Conservation (phyloP, 768 basidiomycete genomes). For the Pleurotus eryngii region DNA sequence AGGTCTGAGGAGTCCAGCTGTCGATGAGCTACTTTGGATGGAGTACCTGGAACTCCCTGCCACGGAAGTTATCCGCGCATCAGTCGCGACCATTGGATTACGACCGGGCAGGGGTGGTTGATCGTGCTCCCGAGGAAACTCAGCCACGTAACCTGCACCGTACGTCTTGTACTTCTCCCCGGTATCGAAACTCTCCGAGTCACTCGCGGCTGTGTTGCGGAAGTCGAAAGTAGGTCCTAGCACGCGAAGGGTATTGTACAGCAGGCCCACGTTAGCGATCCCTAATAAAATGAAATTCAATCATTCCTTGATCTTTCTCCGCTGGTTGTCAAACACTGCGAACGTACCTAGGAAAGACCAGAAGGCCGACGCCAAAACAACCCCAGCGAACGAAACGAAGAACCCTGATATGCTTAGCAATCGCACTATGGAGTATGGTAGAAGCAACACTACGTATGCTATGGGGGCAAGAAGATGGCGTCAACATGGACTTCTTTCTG, state of each 20-base stretch:
- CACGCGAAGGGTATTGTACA: constrained; percentile 67
- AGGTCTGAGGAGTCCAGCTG: constrained; percentile 1
- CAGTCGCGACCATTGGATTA: constrained; percentile 15
- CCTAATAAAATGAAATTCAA: constrained; percentile 33
- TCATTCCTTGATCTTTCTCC: too few species aligned
- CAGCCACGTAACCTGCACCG: not conserved
- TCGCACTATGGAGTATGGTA: constrained; percentile 56
- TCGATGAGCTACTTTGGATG: not conserved
- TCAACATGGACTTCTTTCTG: constrained; percentile 45
- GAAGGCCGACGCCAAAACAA: constrained; percentile 49
- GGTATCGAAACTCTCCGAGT: constrained; percentile 28
- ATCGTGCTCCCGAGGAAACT: not conserved
- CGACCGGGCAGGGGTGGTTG: not conserved
- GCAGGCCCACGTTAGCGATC: constrained; percentile 58
- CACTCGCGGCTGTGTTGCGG: constrained; percentile 23
- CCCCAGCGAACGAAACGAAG: constrained; percentile 39
- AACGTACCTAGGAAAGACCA: constrained; percentile 54
- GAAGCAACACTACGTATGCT: constrained; percentile 59
- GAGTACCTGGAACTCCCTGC: not conserved
- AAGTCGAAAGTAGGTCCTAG: constrained; percentile 50
- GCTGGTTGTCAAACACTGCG: too few species aligned
- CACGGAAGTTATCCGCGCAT: not conserved
- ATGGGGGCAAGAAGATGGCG: constrained; percentile 8
- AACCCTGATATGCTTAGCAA: constrained; percentile 47
- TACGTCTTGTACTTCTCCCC: not conserved